Evolutionary conservation across 805 yeast species (phyloP).

Genomic region (Debaryomyces hansenii): DNA sequence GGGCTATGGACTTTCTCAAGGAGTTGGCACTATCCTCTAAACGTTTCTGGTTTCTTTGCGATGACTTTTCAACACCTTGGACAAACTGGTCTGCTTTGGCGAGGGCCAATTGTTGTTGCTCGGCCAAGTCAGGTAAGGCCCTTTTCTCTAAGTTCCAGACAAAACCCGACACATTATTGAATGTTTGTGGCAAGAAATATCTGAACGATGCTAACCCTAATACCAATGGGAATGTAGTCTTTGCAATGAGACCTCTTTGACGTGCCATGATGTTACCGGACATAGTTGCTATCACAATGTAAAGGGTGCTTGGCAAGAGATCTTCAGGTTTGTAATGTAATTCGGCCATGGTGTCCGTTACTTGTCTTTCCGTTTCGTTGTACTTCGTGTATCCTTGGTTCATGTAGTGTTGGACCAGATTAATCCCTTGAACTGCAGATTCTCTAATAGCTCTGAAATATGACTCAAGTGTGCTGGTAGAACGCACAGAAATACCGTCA

Average conservation of each 20-base stretch:
- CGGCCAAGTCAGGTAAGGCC: constrained; percentile 62
- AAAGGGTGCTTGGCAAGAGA: constrained; percentile 67
- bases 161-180: constrained; percentile 55
- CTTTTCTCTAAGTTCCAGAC: constrained; percentile 61
- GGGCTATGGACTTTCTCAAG: constrained; percentile 47
- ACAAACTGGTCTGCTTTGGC: constrained; percentile 46
- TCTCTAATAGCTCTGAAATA: constrained; percentile 51
- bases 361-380: constrained; percentile 59
- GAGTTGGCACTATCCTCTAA: constrained; percentile 37
- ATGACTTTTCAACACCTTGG: constrained; percentile 42
- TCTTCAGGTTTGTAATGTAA: constrained; percentile 68
- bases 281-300: constrained; percentile 65
- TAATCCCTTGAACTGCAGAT: constrained; percentile 17
- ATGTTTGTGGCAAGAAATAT: constrained; percentile 73
- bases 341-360: constrained; percentile 60
- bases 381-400: constrained; percentile 51
- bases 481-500: constrained; percentile 58
- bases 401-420: constrained; percentile 25
- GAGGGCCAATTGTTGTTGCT: constrained; percentile 54
- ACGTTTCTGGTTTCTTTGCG: constrained; percentile 35
- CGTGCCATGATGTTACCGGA: constrained; percentile 76
- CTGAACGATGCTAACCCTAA: constrained; percentile 67
- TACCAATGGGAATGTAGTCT: constrained; percentile 54
- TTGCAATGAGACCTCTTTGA: constrained; percentile 56
- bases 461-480: constrained; percentile 49